A percentile compares a stretch with the other conserved stretches of the same genome.
Conservation (phyloP, 148 eudicot genomes). For the Spergularia marina region DNA sequence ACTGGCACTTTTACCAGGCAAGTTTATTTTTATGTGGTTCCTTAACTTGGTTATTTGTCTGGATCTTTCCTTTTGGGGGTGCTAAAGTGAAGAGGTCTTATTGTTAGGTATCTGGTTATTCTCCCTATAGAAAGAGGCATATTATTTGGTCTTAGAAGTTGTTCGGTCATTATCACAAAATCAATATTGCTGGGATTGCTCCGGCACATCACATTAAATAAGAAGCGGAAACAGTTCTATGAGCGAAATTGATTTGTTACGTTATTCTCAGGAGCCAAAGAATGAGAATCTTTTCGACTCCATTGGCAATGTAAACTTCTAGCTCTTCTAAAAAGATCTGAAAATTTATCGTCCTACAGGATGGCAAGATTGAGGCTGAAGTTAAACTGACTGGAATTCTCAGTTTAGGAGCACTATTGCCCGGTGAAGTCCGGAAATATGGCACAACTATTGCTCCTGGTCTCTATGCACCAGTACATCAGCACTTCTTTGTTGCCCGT, state of each 20-base stretch:
- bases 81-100: background rate
- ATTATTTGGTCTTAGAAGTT: background rate
- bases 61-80: background rate
- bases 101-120: background rate
- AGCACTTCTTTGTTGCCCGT: constrained; percentile 97
- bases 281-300: background rate
- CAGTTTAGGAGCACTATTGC: constrained; percentile 88
- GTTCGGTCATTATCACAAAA: background rate
- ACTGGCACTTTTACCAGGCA: constrained; percentile 98
- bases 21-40: constrained; percentile 29
- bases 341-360: constrained; percentile 42
- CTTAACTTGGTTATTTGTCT: background rate
- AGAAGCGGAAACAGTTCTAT: background rate
- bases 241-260: background rate
- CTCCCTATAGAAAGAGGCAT: background rate
- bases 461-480: constrained; percentile 98
- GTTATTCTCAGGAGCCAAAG: background rate
- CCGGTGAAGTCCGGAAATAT: constrained; percentile 91
- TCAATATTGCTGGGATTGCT: background rate
- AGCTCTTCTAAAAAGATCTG: background rate
- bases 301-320: background rate
- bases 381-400: constrained; percentile 97
- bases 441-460: constrained; percentile 98
- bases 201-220: background rate
- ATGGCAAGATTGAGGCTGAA: constrained; percentile 98